Evolutionary conservation across 768 basidiomycete species (phyloP), one percentile per base, ranked within the genome.

Genomic region (Lactarius indigo): DNA sequence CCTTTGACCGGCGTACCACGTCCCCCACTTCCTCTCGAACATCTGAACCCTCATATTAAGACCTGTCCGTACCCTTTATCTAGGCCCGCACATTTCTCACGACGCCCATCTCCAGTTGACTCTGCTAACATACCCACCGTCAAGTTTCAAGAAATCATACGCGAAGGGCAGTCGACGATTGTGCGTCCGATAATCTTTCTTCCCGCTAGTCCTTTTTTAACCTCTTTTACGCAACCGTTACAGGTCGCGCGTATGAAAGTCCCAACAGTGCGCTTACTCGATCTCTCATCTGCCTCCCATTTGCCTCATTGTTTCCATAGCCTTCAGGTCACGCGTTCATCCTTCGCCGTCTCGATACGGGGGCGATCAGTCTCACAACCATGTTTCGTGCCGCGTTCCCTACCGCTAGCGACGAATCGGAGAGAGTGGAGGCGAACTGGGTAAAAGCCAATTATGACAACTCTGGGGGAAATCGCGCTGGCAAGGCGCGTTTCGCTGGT

Each of bases 351-450:
- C 95, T 91, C 72, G 96, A 98, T 78, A 96, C 95, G 3, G 89
- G 91, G 66, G 94, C 94, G 23, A 85, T 98, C 77, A 91, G 89
- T 69, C 84, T 95, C 12, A 96, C 95, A 12, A 96, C 95, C 64
- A 96, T 98, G 94, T 96, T 92, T 79, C 91, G 94, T 65, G 94
- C 94, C 9, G 94, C 94, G 0, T 98, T 94, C 76, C 95, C 95
- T 12, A 85, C 82, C 44, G 91, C 94, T 4, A 79, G 80, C 52
- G 92, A 94, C 1, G 79, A 82, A 57, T 87, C 89, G 20, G 95
- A 98, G 76, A 88, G 85, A 75, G 78, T 78, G 15, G 95, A 97
- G 76, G 81, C 90, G 50, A 82, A 85, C 50, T 96, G 92, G 92
- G 88, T 95, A 66, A 91, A 89, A 73, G 86, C 88, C 23, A 84